Percentiles rank a stretch among this genome's conserved stretches.
Conservation (phyloP, 352 stramenopile genomes). For the Phytophthora sansomeana region DNA sequence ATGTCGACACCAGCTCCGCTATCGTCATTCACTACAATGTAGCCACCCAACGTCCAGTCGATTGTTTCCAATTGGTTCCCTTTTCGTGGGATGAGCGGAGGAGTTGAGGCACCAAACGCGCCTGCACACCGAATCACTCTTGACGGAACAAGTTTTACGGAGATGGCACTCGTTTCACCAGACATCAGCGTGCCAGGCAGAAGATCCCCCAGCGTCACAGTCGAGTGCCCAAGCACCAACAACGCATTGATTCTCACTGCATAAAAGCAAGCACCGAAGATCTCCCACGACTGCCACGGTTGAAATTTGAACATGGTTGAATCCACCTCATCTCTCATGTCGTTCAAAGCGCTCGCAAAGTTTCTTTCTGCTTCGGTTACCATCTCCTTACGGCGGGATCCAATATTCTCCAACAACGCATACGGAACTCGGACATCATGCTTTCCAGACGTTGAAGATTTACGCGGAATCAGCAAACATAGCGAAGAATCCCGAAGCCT, state of each 20-base stretch:
- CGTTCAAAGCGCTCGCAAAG: conserved; percentile 7
- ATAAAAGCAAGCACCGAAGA: conserved; percentile 52
- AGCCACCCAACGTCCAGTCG: conserved; percentile 28
- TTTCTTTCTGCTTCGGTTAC: not conserved
- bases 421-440: conserved; percentile 21
- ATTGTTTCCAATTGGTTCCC: not conserved
- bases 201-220: conserved; percentile 29
- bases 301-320: not conserved
- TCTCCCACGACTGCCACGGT: conserved; percentile 21
- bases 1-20: conserved; percentile 36
- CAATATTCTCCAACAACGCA: conserved; percentile 13
- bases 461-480: conserved; percentile 31
- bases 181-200: conserved; percentile 23
- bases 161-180: conserved; percentile 2
- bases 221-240: conserved; percentile 33
- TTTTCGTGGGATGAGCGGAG: not conserved
- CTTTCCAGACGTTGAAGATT: too few species aligned
- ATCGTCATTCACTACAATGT: conserved; percentile 41
- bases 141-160: conserved; percentile 18
- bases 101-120: conserved; percentile 12
- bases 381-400: too few species aligned
- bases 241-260: conserved; percentile 45
- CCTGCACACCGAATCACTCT: conserved; percentile 5
- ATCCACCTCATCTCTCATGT: too few species aligned
- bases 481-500: conserved; percentile 40